Evolutionary conservation across 2,329 filamentous ascomycete genomes (phyloP).

Genomic region (Trichothecium roseum): DNA sequence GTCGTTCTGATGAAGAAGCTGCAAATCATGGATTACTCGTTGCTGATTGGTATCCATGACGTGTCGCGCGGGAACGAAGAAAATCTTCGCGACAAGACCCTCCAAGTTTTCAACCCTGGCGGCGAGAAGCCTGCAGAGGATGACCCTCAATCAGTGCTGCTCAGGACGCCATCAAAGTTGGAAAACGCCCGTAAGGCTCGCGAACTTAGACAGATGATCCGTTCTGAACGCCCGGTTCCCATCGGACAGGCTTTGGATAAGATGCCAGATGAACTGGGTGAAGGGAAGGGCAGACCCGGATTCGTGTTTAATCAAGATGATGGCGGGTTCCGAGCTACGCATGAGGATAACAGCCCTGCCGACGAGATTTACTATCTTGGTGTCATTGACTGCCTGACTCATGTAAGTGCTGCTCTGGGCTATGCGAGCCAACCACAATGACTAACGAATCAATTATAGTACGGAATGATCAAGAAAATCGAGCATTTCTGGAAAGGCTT

Average conservation of each 20-base stretch:
- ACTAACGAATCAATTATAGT: slow-evolving; percentile 40
- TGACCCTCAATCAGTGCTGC: slow-evolving; percentile 55
- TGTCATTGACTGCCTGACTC: slow-evolving; percentile 95
- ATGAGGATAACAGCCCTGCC: slow-evolving; percentile 74
- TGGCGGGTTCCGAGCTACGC: slow-evolving; percentile 84
- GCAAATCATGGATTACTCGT: slow-evolving; percentile 98
- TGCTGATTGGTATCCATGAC: slow-evolving; percentile 91
- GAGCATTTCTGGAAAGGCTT: slow-evolving; percentile 97
- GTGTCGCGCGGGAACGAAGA: slow-evolving; percentile 86
- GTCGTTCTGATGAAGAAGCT: slow-evolving; percentile 77
- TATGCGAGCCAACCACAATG: not conserved
- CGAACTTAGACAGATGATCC: slow-evolving; percentile 85
- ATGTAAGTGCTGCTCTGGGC: slow-evolving; percentile 51
- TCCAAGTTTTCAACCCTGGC: slow-evolving; percentile 89
- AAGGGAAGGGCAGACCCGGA: slow-evolving; percentile 56
- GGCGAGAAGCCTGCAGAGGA: slow-evolving; percentile 50
- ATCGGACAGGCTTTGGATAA: slow-evolving; percentile 72
- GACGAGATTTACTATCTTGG: slow-evolving; percentile 97
- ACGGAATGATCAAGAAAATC: slow-evolving; percentile 85
- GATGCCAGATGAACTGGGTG: slow-evolving; percentile 84
- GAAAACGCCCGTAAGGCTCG: slow-evolving; percentile 86
- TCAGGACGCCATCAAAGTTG: slow-evolving; percentile 85
- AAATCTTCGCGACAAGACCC: slow-evolving; percentile 77
- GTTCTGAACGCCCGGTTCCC: slow-evolving; percentile 84
- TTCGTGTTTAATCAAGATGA: slow-evolving; percentile 91